Base-by-base conservation (phyloP, 345 rosid genomes). In the Clarkia xantiana region DNA sequence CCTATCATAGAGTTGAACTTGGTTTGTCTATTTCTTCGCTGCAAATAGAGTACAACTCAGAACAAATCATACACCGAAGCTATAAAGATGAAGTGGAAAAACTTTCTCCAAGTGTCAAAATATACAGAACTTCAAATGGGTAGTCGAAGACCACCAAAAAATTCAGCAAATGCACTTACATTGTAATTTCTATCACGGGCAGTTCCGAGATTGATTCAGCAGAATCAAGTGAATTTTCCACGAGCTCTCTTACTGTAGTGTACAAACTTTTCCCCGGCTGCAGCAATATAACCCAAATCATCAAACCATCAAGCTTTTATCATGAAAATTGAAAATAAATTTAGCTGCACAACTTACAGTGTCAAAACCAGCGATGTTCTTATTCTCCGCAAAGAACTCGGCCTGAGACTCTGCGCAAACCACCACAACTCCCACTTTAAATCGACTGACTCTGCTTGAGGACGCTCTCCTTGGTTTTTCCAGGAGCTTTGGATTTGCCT, bases 351-450 rank as follows among this genome's bases (percentile, higher is more conserved):
- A 53, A 62, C 86, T 73, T 58, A 86, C 97, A 56, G 86, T 90
- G 58, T 86, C 97, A 40, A 90, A 90, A n/a, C 97, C 97, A 55
- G 97, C 96, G 51, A 90, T 83, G 69, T 90, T 90, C 75, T 90
- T 86, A 72, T 86, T 90, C 79, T 90, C 97, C 7, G 97, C 97
- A 46, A 90, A 90, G 71, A 90, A 90, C 67, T 90, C 97, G 20
- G 96, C 97, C 14, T 94, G 97, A 58, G 94, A 90, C 77, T 86
- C 96, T 90, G 84, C 76, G 61, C 44, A 43, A 58, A 63, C 11
- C 49, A 17, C 14, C 43, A 44, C 53, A 8, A 41, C 46, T 51
- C 23, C 11, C 12, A 51, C 39, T 29, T 22, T 19, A 39, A 10
- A 48, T 29, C 3, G 18, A 14, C 19, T 29, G 53, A 90, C 97